These are phyloP conservation scores for Kodamaea restingae DNA, from an alignment of 805 yeast genomes.

Conservation along the genomic window DNA sequence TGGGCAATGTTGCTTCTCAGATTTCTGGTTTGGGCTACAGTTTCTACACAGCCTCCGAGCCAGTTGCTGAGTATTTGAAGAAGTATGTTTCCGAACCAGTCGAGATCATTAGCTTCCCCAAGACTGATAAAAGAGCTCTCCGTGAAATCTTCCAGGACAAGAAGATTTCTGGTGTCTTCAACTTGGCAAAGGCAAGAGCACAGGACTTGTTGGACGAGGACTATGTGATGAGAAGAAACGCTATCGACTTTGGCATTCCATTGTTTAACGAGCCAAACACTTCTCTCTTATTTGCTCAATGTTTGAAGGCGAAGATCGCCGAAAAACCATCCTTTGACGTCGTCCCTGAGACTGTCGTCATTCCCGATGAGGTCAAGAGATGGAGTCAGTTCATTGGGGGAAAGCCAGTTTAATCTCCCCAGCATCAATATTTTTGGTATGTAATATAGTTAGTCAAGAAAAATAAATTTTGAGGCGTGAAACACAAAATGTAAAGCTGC, in stretches of 20 bases:
- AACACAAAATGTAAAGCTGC: too few relatives aligned
- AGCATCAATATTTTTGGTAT: background rate
- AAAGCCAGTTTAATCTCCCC: conserved; percentile 59
- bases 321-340: conserved; percentile 48
- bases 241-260: conserved; percentile 96
- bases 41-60: conserved; percentile 70
- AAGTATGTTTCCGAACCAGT: conserved; percentile 44
- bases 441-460: conserved; percentile 4
- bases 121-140: conserved; percentile 85
- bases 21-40: conserved; percentile 76
- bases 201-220: conserved; percentile 80
- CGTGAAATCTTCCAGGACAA: conserved; percentile 89
- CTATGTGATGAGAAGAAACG: conserved; percentile 97
- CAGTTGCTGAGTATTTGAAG: conserved; percentile 66
- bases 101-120: conserved; percentile 83
- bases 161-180: conserved; percentile 83
- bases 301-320: conserved; percentile 67
- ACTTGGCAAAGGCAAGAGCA: conserved; percentile 88
- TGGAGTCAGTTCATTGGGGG: conserved; percentile 98
- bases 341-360: conserved; percentile 40
- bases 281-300: conserved; percentile 77
- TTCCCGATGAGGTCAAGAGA: conserved; percentile 85
- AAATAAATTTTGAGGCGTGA: background rate
- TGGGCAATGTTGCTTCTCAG: conserved; percentile 70
- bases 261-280: conserved; percentile 96